These are phyloP conservation scores for Huntiella abstrusa DNA, from an alignment of 2,329 filamentous ascomycete genomes.

Conservation along the genomic window DNA sequence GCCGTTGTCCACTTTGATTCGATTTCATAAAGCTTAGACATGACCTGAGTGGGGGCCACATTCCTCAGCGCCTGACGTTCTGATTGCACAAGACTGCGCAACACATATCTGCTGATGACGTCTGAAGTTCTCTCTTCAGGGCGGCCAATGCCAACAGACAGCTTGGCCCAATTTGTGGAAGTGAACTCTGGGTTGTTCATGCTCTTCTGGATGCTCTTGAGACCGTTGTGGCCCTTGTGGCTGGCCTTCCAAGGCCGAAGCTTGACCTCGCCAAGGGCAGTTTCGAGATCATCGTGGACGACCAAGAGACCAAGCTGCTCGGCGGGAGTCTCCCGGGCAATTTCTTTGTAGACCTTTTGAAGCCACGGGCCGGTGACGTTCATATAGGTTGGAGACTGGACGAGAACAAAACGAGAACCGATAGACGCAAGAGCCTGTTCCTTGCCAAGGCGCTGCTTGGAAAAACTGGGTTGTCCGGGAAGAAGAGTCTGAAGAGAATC, in stretches of 20 bases:
- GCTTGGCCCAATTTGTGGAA: slow-evolving; percentile 30
- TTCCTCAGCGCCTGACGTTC: slow-evolving; percentile 34
- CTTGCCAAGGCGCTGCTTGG: slow-evolving; percentile 27
- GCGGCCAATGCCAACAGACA: slow-evolving; percentile 77
- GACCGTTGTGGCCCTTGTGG: slow-evolving; percentile 53
- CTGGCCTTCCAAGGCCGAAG: slow-evolving; percentile 45
- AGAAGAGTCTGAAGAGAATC: slow-evolving; percentile 34
- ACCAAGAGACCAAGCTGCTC: slow-evolving; percentile 42
- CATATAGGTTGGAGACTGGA: slow-evolving; percentile 65
- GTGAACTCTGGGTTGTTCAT: slow-evolving; percentile 26
- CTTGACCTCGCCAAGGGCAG: slow-evolving; percentile 45
- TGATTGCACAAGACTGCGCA: slow-evolving; percentile 41
- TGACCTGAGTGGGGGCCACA: slow-evolving; percentile 32
- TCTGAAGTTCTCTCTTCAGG: slow-evolving; percentile 47
- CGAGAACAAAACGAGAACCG: slow-evolving; percentile 40
- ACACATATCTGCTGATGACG: slow-evolving; percentile 59
- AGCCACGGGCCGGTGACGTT: slow-evolving; percentile 65
- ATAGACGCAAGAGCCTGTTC: slow-evolving; percentile 30
- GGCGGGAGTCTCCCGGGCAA: slow-evolving; percentile 20
- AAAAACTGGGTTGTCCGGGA: slow-evolving; percentile 29
- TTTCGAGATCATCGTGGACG: slow-evolving; percentile 78
- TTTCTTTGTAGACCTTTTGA: slow-evolving; percentile 42
- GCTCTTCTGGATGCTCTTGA: slow-evolving; percentile 44
- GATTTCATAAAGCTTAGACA: slow-evolving; percentile 24
- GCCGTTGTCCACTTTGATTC: not conserved